Evolutionary conservation across 129 eudicot species (phyloP), one percentile per base, ranked within the genome.

Genomic region (Solidago caesia): DNA sequence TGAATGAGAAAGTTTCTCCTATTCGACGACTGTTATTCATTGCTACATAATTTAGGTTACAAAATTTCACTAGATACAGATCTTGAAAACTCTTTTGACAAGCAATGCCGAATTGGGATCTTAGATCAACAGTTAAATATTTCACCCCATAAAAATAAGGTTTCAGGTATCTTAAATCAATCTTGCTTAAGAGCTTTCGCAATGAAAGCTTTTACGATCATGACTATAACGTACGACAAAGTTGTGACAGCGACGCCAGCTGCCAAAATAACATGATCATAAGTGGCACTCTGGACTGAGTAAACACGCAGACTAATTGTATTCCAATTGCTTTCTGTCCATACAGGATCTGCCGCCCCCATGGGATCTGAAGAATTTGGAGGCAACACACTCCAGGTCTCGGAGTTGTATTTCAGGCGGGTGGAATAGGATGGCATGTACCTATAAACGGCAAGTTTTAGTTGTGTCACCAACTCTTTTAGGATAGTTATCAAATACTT

Each of bases 241-340:
- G 83, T 70, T 3, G 97, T 94, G n/a, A 94, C 81, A 44, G 44
- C 58, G 52, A 94, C 71, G 67, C 98, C 97, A 62, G 71, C 78
- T 71, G 82, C 67, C 74, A 94, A 79, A 73, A 91, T 70, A 44
- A 85, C 75, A 51, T 65, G 80, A 77, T 94, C 96, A 47, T 90
- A 94, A 51, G 82, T 26, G 68, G 82, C 75, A 51, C 81, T 77
- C 80, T 91, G 94, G 63, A 83, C 81, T 0, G 91, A 78, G 79
- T 87, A 94, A 33, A 87, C 88, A 47, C 91, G 84, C 56, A 94
- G 83, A 39, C 77, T 73, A 63, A 94, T 86, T 8, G 75, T 64
- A 70, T 84, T 85, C 98, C 98, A 94, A 63, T 94, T 94, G 83
- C 98, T 94, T 69, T 94, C 98, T 4, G 97, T 79, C 98, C 98